phyloP scores from a whole-genome alignment of 2,329 filamentous ascomycete genomes.

The Hortaea sp. region DNA sequence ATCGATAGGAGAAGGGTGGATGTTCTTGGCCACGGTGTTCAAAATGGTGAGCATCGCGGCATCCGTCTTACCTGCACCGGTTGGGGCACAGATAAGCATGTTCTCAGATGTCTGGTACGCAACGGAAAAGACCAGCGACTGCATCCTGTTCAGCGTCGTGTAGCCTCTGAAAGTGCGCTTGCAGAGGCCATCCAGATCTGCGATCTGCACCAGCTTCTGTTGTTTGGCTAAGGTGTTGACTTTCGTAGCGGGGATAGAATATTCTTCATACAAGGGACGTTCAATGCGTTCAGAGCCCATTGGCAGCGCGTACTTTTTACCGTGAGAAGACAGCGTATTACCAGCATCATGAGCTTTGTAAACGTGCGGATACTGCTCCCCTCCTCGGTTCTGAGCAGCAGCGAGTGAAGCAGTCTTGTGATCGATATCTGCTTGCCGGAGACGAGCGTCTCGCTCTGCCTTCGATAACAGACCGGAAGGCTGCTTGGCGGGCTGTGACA shows the following conservation, averaged over 20 bases:
- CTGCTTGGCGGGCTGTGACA: conserved; percentile 31
- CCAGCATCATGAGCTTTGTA: conserved; percentile 77
- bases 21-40: conserved; percentile 80
- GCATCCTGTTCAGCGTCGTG: conserved; percentile 91
- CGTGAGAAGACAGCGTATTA: conserved; percentile 70
- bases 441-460: conserved; percentile 66
- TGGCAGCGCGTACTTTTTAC: conserved; percentile 75
- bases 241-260: conserved; percentile 70
- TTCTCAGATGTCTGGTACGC: conserved; percentile 95
- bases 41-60: conserved; percentile 94
- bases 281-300: conserved; percentile 62
- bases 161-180: conserved; percentile 89
- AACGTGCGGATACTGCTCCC: conserved; percentile 81
- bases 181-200: conserved; percentile 80
- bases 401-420: conserved; percentile 71
- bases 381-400: conserved; percentile 58
- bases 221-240: conserved; percentile 64
- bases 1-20: conserved; percentile 68
- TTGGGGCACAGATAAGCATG: conserved; percentile 96
- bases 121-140: conserved; percentile 89
- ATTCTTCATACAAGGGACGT: conserved; percentile 74
- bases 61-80: conserved; percentile 92
- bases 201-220: conserved; percentile 67
- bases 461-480: conserved; percentile 55
- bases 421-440: conserved; percentile 65